phyloP scores from a whole-genome alignment of 306 rosid species.

The Fragaria iinumae region DNA sequence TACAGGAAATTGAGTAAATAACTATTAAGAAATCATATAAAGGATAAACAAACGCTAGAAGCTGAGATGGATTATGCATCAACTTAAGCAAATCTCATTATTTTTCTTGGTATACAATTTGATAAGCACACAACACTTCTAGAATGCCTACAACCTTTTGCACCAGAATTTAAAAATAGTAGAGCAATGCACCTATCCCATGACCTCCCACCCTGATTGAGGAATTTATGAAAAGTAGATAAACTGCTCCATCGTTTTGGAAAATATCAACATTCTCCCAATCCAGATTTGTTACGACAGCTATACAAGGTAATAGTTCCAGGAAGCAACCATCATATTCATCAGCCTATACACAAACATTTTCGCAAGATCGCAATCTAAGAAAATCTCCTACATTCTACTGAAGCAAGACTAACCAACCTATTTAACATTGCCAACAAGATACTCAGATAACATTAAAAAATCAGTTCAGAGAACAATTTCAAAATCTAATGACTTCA shows the following conservation, averaged over 20 bases:
- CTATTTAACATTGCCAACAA: neutral
- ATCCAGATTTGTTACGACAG: conserved; percentile 27
- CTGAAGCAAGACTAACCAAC: neutral
- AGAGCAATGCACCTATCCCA: conserved; percentile 28
- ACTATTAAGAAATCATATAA: neutral
- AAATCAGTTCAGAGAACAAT: neutral
- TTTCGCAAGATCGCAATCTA: neutral
- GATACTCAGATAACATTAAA: neutral
- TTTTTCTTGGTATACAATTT: neutral
- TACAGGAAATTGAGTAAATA: neutral
- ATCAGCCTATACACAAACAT: conserved; percentile 23
- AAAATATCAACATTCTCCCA: conserved; percentile 41
- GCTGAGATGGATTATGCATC: neutral
- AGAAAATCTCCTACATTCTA: neutral
- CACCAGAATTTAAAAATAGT: neutral
- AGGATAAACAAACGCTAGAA: neutral
- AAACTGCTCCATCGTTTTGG: conserved; percentile 28
- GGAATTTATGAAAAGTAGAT: conserved; percentile 24
- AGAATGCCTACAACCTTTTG: neutral
- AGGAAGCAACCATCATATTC: conserved; percentile 36
- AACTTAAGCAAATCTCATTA: neutral
- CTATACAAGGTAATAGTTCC: conserved; percentile 23
- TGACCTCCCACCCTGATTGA: conserved; percentile 27
- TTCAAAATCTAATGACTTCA: neutral
- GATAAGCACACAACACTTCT: neutral